phyloP scores from a whole-genome alignment of 2,329 filamentous ascomycete genomes.

The Fusarium sarcochroum region DNA sequence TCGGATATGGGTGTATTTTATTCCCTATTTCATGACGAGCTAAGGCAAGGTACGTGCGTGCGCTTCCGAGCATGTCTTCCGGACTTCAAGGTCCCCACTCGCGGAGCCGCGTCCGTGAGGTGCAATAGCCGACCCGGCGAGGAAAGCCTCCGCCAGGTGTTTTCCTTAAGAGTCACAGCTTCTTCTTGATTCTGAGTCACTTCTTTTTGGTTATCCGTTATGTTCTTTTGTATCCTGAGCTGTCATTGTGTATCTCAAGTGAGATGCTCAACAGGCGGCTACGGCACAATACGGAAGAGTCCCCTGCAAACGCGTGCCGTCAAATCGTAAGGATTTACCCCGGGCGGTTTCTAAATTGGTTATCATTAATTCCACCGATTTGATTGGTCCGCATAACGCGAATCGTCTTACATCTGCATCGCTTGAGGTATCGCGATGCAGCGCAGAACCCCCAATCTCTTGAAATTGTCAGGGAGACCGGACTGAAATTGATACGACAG shows the following conservation, averaged over 20 bases:
- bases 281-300: slow-evolving; percentile 6
- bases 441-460: slow-evolving; percentile 24
- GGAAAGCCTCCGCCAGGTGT: not conserved
- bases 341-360: not conserved
- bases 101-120: slow-evolving; percentile 39
- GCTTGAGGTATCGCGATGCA: not conserved
- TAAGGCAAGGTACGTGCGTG: slow-evolving; percentile 20
- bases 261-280: not conserved
- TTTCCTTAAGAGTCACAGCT: not conserved
- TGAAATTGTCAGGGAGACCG: slow-evolving; percentile 1
- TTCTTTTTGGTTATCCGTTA: too few species aligned
- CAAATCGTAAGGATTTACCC: slow-evolving; percentile 2
- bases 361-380: not conserved
- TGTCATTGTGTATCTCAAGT: not conserved
- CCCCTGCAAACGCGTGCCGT: not conserved
- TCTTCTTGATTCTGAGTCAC: not conserved
- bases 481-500: not conserved
- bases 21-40: not conserved
- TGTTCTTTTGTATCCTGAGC: not conserved
- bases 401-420: not conserved
- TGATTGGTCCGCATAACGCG: slow-evolving; percentile 28
- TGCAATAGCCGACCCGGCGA: slow-evolving; percentile 15
- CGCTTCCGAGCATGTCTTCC: slow-evolving; percentile 7
- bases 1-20: slow-evolving; percentile 24
- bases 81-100: slow-evolving; percentile 20